Evolutionary conservation across 2,329 filamentous ascomycete genomes (phyloP).

Genomic region (Penicillium sp.): DNA sequence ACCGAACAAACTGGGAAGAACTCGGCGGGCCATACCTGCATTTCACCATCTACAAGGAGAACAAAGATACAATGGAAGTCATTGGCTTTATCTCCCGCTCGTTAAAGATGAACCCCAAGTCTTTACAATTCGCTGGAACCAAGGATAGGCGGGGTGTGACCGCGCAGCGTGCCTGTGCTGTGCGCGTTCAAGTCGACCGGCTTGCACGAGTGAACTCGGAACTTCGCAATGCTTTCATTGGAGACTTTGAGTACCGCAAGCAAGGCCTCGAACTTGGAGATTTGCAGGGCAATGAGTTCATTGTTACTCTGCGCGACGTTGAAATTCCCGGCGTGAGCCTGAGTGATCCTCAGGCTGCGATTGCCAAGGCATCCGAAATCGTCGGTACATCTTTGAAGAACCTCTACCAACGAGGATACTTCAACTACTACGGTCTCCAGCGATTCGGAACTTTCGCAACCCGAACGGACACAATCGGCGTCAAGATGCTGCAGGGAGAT

Average conservation of each 20-base stretch:
- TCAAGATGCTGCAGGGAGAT: constrained; percentile 77
- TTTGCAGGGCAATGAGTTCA: constrained; percentile 85
- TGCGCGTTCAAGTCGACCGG: constrained; percentile 59
- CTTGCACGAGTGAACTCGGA: constrained; percentile 62
- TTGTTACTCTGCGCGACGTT: constrained; percentile 86
- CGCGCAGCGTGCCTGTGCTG: constrained; percentile 73
- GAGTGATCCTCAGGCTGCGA: constrained; percentile 46
- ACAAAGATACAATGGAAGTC: constrained; percentile 94
- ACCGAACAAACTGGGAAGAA: constrained; percentile 61
- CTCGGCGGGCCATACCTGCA: constrained; percentile 78
- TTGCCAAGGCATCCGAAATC: constrained; percentile 43
- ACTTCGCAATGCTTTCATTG: constrained; percentile 63
- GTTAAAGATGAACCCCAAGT: constrained; percentile 66
- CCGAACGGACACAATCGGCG: constrained; percentile 80
- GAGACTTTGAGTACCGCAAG: constrained; percentile 75
- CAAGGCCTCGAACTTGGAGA: constrained; percentile 77
- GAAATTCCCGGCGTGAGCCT: constrained; percentile 52
- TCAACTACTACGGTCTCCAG: constrained; percentile 98
- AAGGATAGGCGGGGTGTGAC: constrained; percentile 89
- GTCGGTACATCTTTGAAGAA: constrained; percentile 62
- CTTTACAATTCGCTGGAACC: constrained; percentile 80
- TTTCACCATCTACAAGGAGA: constrained; percentile 93
- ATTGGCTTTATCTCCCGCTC: constrained; percentile 72
- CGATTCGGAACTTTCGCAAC: constrained; percentile 86
- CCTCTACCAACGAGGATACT: constrained; percentile 73